Evolutionary conservation across 2,329 filamentous ascomycete genomes (phyloP).

Genomic region (Fragosphaeria purpurea): DNA sequence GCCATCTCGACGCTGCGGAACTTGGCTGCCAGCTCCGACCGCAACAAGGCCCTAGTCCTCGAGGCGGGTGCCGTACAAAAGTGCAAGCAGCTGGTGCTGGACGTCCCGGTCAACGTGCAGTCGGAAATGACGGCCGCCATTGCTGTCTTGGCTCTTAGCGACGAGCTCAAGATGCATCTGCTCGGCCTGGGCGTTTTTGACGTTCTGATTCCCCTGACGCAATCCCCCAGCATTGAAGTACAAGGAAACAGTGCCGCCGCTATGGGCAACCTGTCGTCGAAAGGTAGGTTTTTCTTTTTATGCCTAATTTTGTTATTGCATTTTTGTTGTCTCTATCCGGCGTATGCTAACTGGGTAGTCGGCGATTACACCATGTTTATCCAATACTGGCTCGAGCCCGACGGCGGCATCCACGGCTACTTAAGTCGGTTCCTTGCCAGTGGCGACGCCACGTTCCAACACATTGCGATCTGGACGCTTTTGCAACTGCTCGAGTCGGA

Average conservation of each 20-base stretch:
- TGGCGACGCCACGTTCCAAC: conserved; percentile 94
- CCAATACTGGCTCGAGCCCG: conserved; percentile 83
- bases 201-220: conserved; percentile 87
- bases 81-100: conserved; percentile 91
- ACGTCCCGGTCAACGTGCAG: conserved; percentile 88
- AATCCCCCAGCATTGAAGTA: conserved; percentile 92
- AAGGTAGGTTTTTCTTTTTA: conserved; percentile 53
- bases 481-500: conserved; percentile 93
- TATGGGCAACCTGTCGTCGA: conserved; percentile 89
- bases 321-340: neutral
- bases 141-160: conserved; percentile 86
- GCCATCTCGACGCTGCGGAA: conserved; percentile 95
- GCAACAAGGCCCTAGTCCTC: conserved; percentile 95
- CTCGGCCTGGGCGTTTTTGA: conserved; percentile 91
- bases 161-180: conserved; percentile 87
- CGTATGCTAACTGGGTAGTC: conserved; percentile 41
- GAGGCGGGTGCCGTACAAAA: conserved; percentile 96
- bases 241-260: conserved; percentile 97
- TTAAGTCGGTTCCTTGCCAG: conserved; percentile 86
- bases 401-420: conserved; percentile 92
- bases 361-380: conserved; percentile 96
- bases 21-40: conserved; percentile 88
- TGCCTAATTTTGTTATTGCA: neutral
- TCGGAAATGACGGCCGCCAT: conserved; percentile 99
- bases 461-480: conserved; percentile 97